Evolutionary conservation across 495 filamentous ascomycete species (phyloP).

Genomic region (Penicillium roqueforti): DNA sequence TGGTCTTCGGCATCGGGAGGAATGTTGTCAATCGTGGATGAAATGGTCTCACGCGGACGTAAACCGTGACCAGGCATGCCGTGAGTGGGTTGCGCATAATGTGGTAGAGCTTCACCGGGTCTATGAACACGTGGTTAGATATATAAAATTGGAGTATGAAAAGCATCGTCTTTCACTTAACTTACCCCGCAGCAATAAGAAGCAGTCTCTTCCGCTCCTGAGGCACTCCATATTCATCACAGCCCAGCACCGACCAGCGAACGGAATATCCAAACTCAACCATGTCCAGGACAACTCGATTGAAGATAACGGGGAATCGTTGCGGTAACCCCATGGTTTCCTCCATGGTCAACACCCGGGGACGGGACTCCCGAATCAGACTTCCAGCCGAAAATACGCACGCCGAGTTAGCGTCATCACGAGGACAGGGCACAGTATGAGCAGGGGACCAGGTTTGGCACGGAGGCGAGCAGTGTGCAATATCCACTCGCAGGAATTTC

Average conservation of each 20-base stretch:
- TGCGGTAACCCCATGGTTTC: constrained; percentile 68
- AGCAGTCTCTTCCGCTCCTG: constrained; percentile 62
- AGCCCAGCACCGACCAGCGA: constrained; percentile 50
- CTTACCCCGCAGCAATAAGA: constrained; percentile 74
- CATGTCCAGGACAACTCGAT: constrained; percentile 60
- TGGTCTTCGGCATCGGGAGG: constrained; percentile 40
- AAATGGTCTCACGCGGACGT: constrained; percentile 40
- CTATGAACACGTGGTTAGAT: constrained; percentile 35
- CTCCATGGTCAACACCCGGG: constrained; percentile 77
- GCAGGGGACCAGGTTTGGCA: constrained; percentile 81
- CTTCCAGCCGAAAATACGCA: constrained; percentile 60
- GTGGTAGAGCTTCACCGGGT: constrained; percentile 69
- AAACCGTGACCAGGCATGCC: constrained; percentile 27
- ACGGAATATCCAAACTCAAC: constrained; percentile 66
- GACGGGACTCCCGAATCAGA: constrained; percentile 56
- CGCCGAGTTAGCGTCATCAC: constrained; percentile 72
- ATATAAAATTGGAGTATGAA: constrained; percentile 4
- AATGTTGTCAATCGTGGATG: constrained; percentile 45
- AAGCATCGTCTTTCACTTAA: background rate
- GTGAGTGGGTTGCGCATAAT: constrained; percentile 67
- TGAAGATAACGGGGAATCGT: constrained; percentile 49
- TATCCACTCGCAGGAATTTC: constrained; percentile 51
- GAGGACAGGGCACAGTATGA: constrained; percentile 58
- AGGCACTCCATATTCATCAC: constrained; percentile 57
- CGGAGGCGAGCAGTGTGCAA: constrained; percentile 77